Conservation (phyloP, 768 basidiomycete genomes). For the Boletus reticuloceps region DNA sequence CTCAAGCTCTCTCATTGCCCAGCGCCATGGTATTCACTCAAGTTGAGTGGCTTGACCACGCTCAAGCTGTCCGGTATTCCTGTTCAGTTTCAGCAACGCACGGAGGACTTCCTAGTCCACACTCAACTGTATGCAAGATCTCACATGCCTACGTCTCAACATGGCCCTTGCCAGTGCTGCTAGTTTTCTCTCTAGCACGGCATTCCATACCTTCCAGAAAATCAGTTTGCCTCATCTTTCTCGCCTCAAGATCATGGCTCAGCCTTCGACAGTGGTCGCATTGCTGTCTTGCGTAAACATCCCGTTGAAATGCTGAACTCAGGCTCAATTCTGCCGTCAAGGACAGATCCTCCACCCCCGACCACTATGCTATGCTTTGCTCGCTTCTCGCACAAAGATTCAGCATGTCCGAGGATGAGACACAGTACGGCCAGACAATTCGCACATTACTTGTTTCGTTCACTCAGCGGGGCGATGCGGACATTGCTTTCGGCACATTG, state of each 20-base stretch:
- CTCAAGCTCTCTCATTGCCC: neutral
- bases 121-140: constrained; percentile 33
- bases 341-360: neutral
- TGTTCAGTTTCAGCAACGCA: constrained; percentile 21
- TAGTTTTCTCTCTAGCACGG: neutral
- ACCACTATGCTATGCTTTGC: neutral
- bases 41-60: constrained; percentile 28
- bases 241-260: neutral
- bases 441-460: neutral
- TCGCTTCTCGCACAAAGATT: neutral
- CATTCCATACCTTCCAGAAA: neutral
- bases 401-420: neutral
- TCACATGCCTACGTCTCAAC: constrained; percentile 34
- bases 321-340: neutral
- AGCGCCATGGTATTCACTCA: neutral
- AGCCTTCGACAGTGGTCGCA: neutral
- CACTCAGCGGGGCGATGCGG: neutral
- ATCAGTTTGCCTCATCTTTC: neutral
- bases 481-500: neutral
- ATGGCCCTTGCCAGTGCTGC: constrained; percentile 23
- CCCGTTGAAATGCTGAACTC: neutral
- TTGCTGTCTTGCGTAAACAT: neutral
- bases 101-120: constrained; percentile 31
- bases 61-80: constrained; percentile 32
- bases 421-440: neutral